Conservation (phyloP, 1,139 yeast genomes). For the Hansenula lynferdii region DNA sequence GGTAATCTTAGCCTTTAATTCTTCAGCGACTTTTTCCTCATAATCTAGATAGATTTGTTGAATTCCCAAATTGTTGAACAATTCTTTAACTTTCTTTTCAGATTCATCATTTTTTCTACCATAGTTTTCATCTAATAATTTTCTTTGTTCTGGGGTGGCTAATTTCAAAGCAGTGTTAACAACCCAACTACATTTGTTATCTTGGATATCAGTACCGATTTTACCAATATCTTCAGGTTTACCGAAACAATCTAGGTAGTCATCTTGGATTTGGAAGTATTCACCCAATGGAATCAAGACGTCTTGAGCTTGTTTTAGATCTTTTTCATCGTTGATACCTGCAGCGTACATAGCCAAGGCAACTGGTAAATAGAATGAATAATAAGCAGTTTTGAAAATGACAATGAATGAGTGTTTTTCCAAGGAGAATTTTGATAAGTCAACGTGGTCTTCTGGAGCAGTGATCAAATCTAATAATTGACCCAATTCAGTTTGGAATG, state of each 20-base stretch:
- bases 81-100: slow-evolving; percentile 68
- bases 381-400: slow-evolving; percentile 94
- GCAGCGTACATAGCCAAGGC: slow-evolving; percentile 95
- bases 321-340: slow-evolving; percentile 65
- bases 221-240: slow-evolving; percentile 97
- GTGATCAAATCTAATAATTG: slow-evolving; percentile 93
- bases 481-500: slow-evolving; percentile 97
- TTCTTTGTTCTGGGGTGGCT: slow-evolving; percentile 78
- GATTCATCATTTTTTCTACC: slow-evolving; percentile 73
- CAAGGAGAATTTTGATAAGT: slow-evolving; percentile 79
- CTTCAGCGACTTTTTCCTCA: slow-evolving; percentile 71
- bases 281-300: slow-evolving; percentile 94
- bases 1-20: slow-evolving; percentile 61
- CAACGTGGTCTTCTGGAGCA: slow-evolving; percentile 94
- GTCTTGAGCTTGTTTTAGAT: slow-evolving; percentile 83
- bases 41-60: slow-evolving; percentile 69
- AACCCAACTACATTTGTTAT: slow-evolving; percentile 98
- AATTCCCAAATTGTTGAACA: slow-evolving; percentile 72
- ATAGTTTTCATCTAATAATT: slow-evolving; percentile 77
- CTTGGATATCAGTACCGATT: slow-evolving; percentile 98
- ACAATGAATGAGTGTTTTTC: slow-evolving; percentile 94
- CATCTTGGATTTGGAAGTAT: slow-evolving; percentile 98
- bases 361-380: slow-evolving; percentile 96
- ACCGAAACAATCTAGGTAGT: slow-evolving; percentile 94
- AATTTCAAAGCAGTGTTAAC: slow-evolving; percentile 86